These are phyloP conservation scores for Alternaria alternata DNA, from an alignment of 2,329 filamentous ascomycete genomes.

Conservation along the genomic window DNA sequence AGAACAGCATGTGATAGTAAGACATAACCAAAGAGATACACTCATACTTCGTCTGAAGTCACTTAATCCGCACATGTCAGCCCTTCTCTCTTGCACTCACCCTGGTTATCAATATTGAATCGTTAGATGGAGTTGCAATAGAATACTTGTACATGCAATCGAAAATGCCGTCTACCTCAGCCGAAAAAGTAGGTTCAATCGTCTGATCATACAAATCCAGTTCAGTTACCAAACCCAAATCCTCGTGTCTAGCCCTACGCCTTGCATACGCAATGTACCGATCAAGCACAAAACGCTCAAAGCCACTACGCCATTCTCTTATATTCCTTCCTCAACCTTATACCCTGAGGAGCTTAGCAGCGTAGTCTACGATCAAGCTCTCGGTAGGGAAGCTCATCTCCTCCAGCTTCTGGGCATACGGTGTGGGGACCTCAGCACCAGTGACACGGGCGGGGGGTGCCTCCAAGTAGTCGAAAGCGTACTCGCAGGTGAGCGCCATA, in stretches of 20 bases:
- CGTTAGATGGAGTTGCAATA: conserved; percentile 22
- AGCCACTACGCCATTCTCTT: background rate
- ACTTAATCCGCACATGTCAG: background rate
- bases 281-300: background rate
- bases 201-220: conserved; percentile 38
- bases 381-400: conserved; percentile 95
- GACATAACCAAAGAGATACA: background rate
- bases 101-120: conserved; percentile 1
- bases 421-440: conserved; percentile 95
- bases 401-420: conserved; percentile 92
- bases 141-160: conserved; percentile 34
- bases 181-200: conserved; percentile 17
- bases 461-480: conserved; percentile 96
- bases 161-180: conserved; percentile 22
- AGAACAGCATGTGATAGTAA: background rate
- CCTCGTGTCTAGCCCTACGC: conserved; percentile 11
- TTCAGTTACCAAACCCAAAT: conserved; percentile 3
- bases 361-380: conserved; percentile 84
- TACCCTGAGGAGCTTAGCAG: conserved; percentile 85
- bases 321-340: conserved; percentile 52
- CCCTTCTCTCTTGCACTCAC: background rate
- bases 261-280: background rate
- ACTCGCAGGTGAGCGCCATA: conserved; percentile 94
- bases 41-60: accelerated
- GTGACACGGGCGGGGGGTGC: conserved; percentile 93